Evolutionary conservation across 148 eudicot species (phyloP).

Genomic region (Linanthus parryae): DNA sequence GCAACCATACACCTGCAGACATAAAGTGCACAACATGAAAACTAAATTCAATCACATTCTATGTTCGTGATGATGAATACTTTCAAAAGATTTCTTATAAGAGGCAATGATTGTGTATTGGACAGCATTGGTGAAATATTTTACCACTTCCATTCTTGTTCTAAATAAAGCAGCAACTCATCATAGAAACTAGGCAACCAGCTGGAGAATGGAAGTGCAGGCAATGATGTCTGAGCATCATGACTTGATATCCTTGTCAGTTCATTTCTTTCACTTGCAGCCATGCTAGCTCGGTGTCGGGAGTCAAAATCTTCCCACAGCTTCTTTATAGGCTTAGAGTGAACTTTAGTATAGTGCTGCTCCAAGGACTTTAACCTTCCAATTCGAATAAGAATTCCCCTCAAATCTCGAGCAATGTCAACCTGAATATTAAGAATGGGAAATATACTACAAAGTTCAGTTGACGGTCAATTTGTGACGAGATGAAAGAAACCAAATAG

Average conservation of each 20-base stretch:
- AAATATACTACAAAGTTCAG: neutral
- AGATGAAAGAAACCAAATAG: neutral
- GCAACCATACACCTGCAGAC: slow-evolving; percentile 74
- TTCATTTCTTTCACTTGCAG: slow-evolving; percentile 50
- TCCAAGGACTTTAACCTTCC: slow-evolving; percentile 94
- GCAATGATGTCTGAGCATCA: slow-evolving; percentile 35
- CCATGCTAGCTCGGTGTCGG: slow-evolving; percentile 50
- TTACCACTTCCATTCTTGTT: slow-evolving; percentile 99
- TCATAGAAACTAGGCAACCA: slow-evolving; percentile 95
- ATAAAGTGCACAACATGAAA: slow-evolving; percentile 7
- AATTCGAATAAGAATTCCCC: slow-evolving; percentile 78
- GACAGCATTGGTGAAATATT: too few species aligned
- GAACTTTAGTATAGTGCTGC: slow-evolving; percentile 72
- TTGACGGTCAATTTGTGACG: too few species aligned
- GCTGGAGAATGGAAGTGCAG: slow-evolving; percentile 54
- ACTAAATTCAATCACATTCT: slow-evolving; percentile 5
- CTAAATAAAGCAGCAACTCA: slow-evolving; percentile 84
- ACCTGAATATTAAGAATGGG: slow-evolving; percentile 32
- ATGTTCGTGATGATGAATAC: too few species aligned
- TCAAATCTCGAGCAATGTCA: slow-evolving; percentile 84
- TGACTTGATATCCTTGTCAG: slow-evolving; percentile 45
- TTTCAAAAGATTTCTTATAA: too few species aligned
- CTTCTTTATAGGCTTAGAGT: slow-evolving; percentile 69
- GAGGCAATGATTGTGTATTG: too few species aligned
- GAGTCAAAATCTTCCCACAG: slow-evolving; percentile 91